A percentile compares a stretch with the other conserved stretches of the same genome.
phyloP scores from a whole-genome alignment of 2,329 filamentous ascomycete genomes.

The Bimuria novae-zelandiae region DNA sequence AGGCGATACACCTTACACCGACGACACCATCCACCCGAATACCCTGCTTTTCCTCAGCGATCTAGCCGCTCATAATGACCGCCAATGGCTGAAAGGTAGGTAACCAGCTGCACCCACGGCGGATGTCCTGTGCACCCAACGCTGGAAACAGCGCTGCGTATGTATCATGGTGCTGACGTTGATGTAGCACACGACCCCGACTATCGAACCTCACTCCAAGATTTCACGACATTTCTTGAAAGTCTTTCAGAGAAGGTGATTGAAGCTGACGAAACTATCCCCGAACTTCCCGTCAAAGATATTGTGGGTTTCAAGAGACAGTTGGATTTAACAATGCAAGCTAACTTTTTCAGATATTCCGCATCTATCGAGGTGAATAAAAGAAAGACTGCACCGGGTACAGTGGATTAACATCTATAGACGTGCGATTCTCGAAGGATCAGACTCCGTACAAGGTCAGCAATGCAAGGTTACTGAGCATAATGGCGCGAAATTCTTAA shows the following conservation, averaged over 20 bases:
- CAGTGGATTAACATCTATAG: slow-evolving; percentile 40
- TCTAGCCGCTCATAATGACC: slow-evolving; percentile 63
- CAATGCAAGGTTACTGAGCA: slow-evolving; percentile 10
- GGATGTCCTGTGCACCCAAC: background rate
- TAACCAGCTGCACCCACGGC: background rate
- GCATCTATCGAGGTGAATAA: slow-evolving; percentile 69
- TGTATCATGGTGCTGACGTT: slow-evolving; percentile 21
- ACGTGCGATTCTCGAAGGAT: slow-evolving; percentile 82
- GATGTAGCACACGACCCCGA: slow-evolving; percentile 74
- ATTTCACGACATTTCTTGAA: slow-evolving; percentile 81
- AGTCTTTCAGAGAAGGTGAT: slow-evolving; percentile 71
- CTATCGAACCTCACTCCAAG: slow-evolving; percentile 75
- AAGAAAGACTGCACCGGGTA: background rate
- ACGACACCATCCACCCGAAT: slow-evolving; percentile 65
- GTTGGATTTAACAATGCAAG: background rate
- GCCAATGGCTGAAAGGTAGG: slow-evolving; percentile 68
- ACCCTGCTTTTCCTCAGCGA: slow-evolving; percentile 65
- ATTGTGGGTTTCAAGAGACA: slow-evolving; percentile 56
- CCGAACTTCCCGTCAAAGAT: slow-evolving; percentile 84
- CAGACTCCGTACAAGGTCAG: slow-evolving; percentile 85
- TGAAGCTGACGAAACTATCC: slow-evolving; percentile 77
- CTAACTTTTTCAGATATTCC: slow-evolving; percentile 63
- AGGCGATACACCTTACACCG: slow-evolving; percentile 61
- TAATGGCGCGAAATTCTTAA: slow-evolving; percentile 3
- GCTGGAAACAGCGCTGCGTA: background rate